These are phyloP conservation scores for Aurantiochytrium sp. DNA, from an alignment of 108 stramenopile genomes.

Conservation along the genomic window DNA sequence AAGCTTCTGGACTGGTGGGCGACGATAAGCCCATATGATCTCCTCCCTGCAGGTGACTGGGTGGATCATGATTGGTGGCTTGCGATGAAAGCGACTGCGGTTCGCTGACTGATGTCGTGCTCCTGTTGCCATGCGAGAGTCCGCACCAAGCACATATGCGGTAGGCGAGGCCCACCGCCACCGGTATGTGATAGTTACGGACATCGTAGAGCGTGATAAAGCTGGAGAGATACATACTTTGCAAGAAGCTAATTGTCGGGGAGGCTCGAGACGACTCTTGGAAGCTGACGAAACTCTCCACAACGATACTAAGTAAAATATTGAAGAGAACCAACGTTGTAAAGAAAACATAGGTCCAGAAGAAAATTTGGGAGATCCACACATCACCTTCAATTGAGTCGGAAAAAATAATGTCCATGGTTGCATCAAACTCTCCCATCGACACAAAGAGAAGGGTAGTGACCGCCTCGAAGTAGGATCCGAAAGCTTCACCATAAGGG, in stretches of 20 bases:
- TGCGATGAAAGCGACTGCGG: too few relatives aligned
- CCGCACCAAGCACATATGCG: background rate
- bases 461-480: background rate
- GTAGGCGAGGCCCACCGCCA: background rate
- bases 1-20: too few relatives aligned
- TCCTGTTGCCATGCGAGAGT: too few relatives aligned
- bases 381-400: background rate
- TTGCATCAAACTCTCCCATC: background rate
- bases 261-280: background rate
- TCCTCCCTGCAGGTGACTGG: too few relatives aligned
- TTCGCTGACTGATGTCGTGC: too few relatives aligned
- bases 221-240: background rate
- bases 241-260: background rate
- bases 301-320: background rate
- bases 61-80: too few relatives aligned
- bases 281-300: background rate
- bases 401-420: background rate
- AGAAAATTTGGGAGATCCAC: background rate
- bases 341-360: background rate
- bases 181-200: background rate
- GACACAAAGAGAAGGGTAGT: background rate
- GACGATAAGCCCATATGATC: too few relatives aligned
- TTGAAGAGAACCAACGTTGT: conserved; percentile 4
- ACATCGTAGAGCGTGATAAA: background rate
- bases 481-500: background rate